A percentile compares a stretch with the other conserved stretches of the same genome.
Evolutionary conservation across 164 flowering plant species (phyloP).

Genomic region (Protea cynaroides): DNA sequence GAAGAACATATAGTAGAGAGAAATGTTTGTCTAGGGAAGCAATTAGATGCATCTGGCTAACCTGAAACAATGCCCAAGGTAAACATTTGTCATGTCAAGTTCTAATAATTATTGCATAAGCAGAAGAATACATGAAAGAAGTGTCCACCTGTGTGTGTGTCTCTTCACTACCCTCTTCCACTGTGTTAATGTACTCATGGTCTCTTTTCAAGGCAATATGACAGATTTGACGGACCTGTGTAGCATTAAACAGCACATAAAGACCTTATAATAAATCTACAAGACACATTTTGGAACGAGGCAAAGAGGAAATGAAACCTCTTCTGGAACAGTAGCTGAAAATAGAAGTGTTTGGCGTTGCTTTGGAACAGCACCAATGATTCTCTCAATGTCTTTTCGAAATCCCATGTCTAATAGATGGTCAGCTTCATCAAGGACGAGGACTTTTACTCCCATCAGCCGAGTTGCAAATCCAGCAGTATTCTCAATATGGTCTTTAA

Average conservation of each 20-base stretch:
- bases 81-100: not conserved
- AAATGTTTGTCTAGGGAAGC: conserved; percentile 85
- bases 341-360: conserved; percentile 78
- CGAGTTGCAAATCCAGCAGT: conserved; percentile 89
- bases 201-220: conserved; percentile 89
- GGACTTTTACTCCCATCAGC: conserved; percentile 88
- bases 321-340: conserved; percentile 94
- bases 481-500: conserved; percentile 87
- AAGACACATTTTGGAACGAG: conserved; percentile 4
- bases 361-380: conserved; percentile 86
- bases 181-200: conserved; percentile 86
- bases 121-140: not conserved
- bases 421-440: conserved; percentile 46
- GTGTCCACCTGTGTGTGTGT: conserved; percentile 75
- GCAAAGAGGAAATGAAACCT: conserved; percentile 40
- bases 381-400: conserved; percentile 84
- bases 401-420: conserved; percentile 96
- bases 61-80: conserved; percentile 44
- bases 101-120: not conserved
- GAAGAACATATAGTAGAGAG: conserved; percentile 49
- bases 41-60: conserved; percentile 68
- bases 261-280: conserved; percentile 5
- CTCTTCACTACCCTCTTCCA: conserved; percentile 87
- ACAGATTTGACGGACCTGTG: conserved; percentile 90
- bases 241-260: conserved; percentile 4